A percentile compares a stretch with the other conserved stretches of the same genome.
phyloP scores from a whole-genome alignment of 345 rosid species.

The Acer yangbiense region DNA sequence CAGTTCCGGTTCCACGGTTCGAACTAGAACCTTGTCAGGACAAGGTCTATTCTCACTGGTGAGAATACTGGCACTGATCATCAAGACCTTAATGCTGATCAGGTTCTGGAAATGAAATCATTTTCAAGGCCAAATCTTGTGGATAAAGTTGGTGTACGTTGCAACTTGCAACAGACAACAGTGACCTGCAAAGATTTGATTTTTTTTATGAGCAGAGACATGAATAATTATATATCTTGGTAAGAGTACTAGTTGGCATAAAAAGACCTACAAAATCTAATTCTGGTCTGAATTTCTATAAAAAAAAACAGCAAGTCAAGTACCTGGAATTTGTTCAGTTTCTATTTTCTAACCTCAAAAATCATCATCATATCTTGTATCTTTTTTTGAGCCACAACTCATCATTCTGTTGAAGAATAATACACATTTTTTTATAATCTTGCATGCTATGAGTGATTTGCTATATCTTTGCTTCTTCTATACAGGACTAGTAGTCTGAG shows the following conservation, averaged over 20 bases:
- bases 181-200: conserved; percentile 9
- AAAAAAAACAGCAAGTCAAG: neutral
- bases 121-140: neutral
- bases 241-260: neutral
- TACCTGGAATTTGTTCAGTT: neutral
- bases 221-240: conserved; percentile 8
- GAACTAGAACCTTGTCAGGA: too few relatives aligned
- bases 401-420: conserved; percentile 16
- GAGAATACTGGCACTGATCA: neutral
- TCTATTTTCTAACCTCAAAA: conserved; percentile 8
- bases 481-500: neutral
- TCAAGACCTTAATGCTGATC: neutral
- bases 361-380: conserved; percentile 21
- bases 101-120: conserved; percentile 15
- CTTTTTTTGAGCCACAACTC: neutral
- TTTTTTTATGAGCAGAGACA: neutral
- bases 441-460: neutral
- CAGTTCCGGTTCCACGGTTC: too few relatives aligned
- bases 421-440: conserved; percentile 16
- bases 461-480: too few relatives aligned
- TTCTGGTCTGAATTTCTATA: neutral
- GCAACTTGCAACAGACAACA: neutral
- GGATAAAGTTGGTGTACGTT: neutral
- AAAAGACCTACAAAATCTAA: conserved; percentile 1
- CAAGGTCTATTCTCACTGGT: too few relatives aligned